phyloP scores from a whole-genome alignment of 2,329 filamentous ascomycete species.

The Aspergillus puulaauensis region DNA sequence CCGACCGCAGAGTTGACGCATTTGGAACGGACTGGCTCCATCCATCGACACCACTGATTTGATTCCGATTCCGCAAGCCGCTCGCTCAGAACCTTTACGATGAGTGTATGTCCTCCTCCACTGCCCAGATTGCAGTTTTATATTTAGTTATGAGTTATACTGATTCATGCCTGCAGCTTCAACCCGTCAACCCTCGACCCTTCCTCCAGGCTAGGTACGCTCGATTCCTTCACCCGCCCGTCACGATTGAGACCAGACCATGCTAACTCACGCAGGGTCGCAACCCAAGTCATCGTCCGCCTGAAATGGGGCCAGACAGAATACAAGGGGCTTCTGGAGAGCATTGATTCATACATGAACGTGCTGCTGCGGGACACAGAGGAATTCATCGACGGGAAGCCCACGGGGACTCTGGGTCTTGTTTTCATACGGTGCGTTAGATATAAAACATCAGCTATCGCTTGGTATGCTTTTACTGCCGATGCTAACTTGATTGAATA shows the following conservation, averaged over 20 bases:
- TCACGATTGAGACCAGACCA: background rate
- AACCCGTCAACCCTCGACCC: constrained; percentile 93
- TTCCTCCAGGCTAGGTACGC: constrained; percentile 89
- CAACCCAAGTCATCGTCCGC: constrained; percentile 85
- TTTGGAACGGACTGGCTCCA: constrained; percentile 10
- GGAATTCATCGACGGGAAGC: constrained; percentile 87
- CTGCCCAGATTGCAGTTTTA: constrained; percentile 20
- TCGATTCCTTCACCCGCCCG: background rate
- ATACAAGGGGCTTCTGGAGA: constrained; percentile 91
- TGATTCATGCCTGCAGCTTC: constrained; percentile 59
- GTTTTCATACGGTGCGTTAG: constrained; percentile 77
- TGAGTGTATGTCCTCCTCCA: constrained; percentile 31
- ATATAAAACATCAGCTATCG: background rate
- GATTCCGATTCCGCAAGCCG: constrained; percentile 3
- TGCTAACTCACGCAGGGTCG: constrained; percentile 59
- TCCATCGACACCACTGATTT: background rate
- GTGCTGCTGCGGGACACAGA: constrained; percentile 87
- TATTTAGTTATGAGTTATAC: background rate
- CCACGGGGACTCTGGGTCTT: constrained; percentile 80
- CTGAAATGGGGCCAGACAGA: constrained; percentile 98
- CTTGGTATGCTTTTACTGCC: background rate
- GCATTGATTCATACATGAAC: constrained; percentile 99
- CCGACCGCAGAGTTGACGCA: background rate
- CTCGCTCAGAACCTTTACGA: constrained; percentile 20
- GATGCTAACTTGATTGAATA: constrained; percentile 32